A percentile compares a stretch with the other conserved stretches of the same genome.
Conservation (phyloP, 495 filamentous ascomycete species). For the Aspergillus diversus region DNA sequence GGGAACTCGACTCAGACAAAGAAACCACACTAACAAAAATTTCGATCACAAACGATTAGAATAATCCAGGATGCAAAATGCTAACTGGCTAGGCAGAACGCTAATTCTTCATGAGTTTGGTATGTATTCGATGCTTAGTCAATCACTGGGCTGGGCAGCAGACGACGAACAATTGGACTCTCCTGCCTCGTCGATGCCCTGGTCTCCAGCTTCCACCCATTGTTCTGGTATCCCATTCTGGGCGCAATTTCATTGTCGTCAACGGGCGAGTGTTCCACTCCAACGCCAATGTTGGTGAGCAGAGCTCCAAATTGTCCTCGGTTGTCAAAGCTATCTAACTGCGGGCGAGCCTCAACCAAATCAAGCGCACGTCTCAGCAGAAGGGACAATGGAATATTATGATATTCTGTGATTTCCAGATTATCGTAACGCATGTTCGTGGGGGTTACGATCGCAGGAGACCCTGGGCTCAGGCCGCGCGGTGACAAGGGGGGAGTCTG, state of each 20-base stretch:
- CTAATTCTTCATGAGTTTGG: conserved; percentile 1
- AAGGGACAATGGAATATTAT: conserved; percentile 18
- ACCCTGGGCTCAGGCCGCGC: conserved; percentile 2
- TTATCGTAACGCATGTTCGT: conserved; percentile 10
- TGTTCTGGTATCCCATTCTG: conserved; percentile 6
- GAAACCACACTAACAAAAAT: neutral
- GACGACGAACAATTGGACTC: conserved; percentile 4
- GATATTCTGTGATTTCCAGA: conserved; percentile 18
- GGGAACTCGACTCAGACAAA: neutral
- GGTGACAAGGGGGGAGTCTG: neutral
- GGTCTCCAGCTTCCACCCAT: conserved; percentile 11
- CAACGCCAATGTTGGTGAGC: conserved; percentile 19
- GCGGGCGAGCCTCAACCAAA: conserved; percentile 20
- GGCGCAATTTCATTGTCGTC: neutral
- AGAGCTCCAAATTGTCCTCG: conserved; percentile 24
- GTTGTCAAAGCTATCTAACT: conserved; percentile 25
- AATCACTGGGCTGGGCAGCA: conserved; percentile 15
- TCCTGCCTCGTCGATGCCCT: neutral
- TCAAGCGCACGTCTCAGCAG: conserved; percentile 22
- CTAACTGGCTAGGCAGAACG: neutral
- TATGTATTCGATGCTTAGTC: conserved; percentile 10
- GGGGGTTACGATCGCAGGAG: conserved; percentile 18
- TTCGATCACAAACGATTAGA: neutral
- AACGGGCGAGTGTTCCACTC: neutral
- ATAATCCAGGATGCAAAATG: neutral